A percentile compares a stretch with the other conserved stretches of the same genome.
phyloP scores from a whole-genome alignment of 805 yeast species.

The Nadsonia fulvescens region DNA sequence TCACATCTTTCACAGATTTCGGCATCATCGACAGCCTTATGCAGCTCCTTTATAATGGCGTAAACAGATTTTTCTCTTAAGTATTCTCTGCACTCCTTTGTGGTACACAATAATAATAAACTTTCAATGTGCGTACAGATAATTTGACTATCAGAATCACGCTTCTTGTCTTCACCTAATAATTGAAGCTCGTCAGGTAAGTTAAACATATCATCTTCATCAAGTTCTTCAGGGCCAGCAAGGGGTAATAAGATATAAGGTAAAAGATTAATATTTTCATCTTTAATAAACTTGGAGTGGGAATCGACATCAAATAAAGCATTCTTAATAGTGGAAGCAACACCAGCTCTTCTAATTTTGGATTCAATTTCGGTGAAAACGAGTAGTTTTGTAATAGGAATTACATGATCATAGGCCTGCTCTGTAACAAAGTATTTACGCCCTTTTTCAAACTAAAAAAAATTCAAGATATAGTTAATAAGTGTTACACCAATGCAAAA shows the following conservation, averaged over 20 bases:
- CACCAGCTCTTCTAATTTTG: conserved; percentile 74
- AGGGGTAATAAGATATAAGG: conserved; percentile 73
- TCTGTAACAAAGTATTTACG: conserved; percentile 57
- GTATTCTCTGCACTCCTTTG: conserved; percentile 52
- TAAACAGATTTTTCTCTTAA: conserved; percentile 73
- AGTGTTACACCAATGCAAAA: too few species aligned
- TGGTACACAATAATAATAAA: conserved; percentile 60
- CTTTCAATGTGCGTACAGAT: conserved; percentile 60
- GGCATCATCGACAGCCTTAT: conserved; percentile 30
- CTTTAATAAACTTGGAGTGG: conserved; percentile 42
- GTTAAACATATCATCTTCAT: conserved; percentile 71
- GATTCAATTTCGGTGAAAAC: conserved; percentile 70
- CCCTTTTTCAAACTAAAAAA: conserved; percentile 26
- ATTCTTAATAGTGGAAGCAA: conserved; percentile 82
- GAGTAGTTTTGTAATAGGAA: conserved; percentile 64
- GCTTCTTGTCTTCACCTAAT: conserved; percentile 51
- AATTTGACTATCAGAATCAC: conserved; percentile 56
- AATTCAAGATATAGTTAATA: too few species aligned
- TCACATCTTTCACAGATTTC: conserved; percentile 56
- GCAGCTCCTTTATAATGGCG: conserved; percentile 72
- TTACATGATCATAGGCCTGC: conserved; percentile 57
- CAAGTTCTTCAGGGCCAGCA: conserved; percentile 55
- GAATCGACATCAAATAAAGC: conserved; percentile 61
- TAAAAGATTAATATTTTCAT: conserved; percentile 50
- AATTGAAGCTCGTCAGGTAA: conserved; percentile 81